A percentile compares a stretch with the other conserved stretches of the same genome.
Conservation (phyloP, 129 eudicot species). For the Erigeron canadensis region DNA sequence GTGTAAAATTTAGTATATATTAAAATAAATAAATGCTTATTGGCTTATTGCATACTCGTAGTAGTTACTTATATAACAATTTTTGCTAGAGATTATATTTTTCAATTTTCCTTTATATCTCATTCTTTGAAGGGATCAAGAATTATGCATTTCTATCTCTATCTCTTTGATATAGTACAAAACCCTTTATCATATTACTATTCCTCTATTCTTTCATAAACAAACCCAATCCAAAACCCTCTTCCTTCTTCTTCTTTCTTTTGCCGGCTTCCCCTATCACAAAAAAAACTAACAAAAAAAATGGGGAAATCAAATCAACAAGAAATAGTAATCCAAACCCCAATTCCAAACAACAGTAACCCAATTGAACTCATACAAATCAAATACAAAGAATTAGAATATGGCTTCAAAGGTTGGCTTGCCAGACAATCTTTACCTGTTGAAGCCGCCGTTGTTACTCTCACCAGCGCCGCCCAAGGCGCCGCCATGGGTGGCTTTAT, state of each 20-base stretch:
- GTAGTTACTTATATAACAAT: no score
- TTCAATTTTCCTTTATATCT: no score
- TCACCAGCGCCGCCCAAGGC: conserved; percentile 71
- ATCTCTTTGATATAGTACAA: no score
- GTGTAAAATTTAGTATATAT: no score
- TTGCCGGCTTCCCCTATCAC: not conserved
- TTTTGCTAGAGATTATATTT: no score
- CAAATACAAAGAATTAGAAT: conserved; percentile 62
- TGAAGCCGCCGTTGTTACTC: conserved; percentile 69
- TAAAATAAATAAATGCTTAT: no score
- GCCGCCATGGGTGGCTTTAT: conserved; percentile 76
- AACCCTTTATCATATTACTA: no score
- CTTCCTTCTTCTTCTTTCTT: not conserved
- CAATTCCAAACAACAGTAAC: conserved; percentile 29
- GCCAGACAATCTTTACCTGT: conserved; percentile 69
- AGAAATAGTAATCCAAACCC: conserved; percentile 19
- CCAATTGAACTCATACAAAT: conserved; percentile 52
- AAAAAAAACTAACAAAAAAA: not conserved
- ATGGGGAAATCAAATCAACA: conserved; percentile 31
- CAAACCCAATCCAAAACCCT: not conserved
- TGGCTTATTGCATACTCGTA: no score
- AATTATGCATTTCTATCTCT: no score
- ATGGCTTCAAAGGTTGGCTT: conserved; percentile 58
- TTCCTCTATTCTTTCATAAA: no score
- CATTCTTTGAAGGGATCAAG: no score